Percentiles rank a stretch among this genome's conserved stretches.
Conservation (phyloP, 2,329 filamentous ascomycete genomes). For the Trichoderma arundinaceum region DNA sequence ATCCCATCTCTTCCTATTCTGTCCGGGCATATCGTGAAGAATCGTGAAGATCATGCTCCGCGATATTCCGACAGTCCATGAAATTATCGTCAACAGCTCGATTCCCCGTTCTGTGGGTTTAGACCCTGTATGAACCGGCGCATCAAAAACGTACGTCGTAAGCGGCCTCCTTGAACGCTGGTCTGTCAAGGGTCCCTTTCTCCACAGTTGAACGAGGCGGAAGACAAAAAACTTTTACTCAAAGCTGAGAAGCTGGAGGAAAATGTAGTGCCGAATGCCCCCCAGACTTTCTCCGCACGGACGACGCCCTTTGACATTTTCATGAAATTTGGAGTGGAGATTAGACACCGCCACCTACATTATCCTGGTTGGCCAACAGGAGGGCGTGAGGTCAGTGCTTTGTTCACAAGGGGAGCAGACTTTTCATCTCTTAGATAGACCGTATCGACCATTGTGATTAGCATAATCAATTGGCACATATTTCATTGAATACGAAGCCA, state of each 20-base stretch:
- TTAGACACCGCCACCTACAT: not conserved
- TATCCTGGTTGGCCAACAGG: not conserved
- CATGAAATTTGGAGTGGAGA: not conserved
- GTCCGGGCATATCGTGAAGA: not conserved
- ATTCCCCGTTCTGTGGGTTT: not conserved
- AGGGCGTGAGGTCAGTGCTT: not conserved
- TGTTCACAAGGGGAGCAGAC: not conserved
- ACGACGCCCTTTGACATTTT: not conserved
- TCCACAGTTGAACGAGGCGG: not conserved
- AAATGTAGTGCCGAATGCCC: not conserved
- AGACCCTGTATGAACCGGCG: not conserved
- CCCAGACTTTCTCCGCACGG: not conserved
- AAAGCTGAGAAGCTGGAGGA: not conserved
- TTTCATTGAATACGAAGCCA: not conserved
- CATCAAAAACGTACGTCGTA: not conserved
- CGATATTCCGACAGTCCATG: not conserved
- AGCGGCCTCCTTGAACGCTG: not conserved
- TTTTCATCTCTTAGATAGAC: not conserved
- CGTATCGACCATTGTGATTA: not conserved
- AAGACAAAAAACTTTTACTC: not conserved
- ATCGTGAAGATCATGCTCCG: not conserved
- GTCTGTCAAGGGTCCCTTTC: not conserved
- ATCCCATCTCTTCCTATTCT: not conserved
- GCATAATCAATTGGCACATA: not conserved
- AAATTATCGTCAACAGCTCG: not conserved